Evolutionary conservation across 371 early-diverging fungal genomes (phyloP).

Genomic region (Quaeritorhiza haematococci): DNA sequence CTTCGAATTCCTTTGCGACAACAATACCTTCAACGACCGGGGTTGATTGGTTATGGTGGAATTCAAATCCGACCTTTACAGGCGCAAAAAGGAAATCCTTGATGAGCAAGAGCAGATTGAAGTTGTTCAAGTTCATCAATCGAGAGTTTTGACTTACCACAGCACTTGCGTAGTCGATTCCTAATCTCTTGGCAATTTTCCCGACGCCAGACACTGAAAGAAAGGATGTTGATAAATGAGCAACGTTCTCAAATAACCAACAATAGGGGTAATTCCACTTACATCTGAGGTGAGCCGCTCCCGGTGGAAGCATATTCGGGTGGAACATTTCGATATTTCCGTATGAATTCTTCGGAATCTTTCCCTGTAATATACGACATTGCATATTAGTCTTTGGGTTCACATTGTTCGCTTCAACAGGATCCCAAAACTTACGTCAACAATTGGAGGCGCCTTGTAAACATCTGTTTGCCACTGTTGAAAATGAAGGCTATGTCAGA

Average conservation of each 20-base stretch:
- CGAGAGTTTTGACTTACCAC: conserved; percentile 47
- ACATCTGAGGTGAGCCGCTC: conserved; percentile 69
- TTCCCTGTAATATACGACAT: conserved; percentile 55
- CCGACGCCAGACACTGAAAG: conserved; percentile 44
- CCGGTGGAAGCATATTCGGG: conserved; percentile 74
- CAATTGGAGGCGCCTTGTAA: conserved; percentile 58
- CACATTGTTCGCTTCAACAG: neutral
- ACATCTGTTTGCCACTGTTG: conserved; percentile 84
- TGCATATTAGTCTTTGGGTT: neutral
- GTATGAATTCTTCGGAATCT: conserved; percentile 71
- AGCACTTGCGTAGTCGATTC: conserved; percentile 75
- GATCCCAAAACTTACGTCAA: conserved; percentile 41
- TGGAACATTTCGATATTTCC: conserved; percentile 82
- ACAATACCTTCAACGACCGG: conserved; percentile 74
- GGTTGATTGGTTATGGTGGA: conserved; percentile 53
- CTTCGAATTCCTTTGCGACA: conserved; percentile 54
- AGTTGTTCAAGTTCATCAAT: neutral
- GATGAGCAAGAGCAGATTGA: neutral
- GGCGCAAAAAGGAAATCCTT: neutral
- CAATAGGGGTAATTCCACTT: conserved; percentile 7
- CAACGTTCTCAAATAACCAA: neutral
- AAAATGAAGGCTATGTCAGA: no score
- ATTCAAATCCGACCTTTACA: conserved; percentile 57
- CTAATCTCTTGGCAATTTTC: conserved; percentile 62
- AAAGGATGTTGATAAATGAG: conserved; percentile 1